Conservation (phyloP, 2,329 filamentous ascomycete genomes). For the Clonostachys rhizophaga region DNA sequence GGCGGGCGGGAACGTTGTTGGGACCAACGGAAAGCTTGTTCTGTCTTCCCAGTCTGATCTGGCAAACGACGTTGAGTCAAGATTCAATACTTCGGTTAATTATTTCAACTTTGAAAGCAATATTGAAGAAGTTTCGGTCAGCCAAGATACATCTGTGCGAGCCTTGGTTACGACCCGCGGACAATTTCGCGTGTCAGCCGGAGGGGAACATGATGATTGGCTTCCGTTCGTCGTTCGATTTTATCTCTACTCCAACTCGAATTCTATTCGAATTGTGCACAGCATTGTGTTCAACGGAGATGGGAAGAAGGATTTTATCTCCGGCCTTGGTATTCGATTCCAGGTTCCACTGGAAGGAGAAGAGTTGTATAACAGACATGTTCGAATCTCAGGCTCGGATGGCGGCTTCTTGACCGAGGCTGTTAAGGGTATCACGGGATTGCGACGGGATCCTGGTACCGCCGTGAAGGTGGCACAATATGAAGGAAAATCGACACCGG, state of each 20-base stretch:
- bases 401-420: conserved; percentile 52
- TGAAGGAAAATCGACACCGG: conserved; percentile 34
- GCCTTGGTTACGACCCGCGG: conserved; percentile 37
- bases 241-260: conserved; percentile 52
- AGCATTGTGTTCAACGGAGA: conserved; percentile 49
- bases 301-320: conserved; percentile 41
- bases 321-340: conserved; percentile 48
- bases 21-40: conserved; percentile 42
- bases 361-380: conserved; percentile 52
- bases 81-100: conserved; percentile 23
- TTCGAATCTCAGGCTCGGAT: conserved; percentile 47
- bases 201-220: conserved; percentile 33
- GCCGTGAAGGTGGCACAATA: conserved; percentile 45
- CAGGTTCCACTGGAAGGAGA: conserved; percentile 45
- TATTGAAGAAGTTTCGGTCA: conserved; percentile 42
- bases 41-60: conserved; percentile 46
- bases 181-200: conserved; percentile 16
- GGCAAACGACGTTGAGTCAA: conserved; percentile 28
- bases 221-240: conserved; percentile 46
- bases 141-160: conserved; percentile 28
- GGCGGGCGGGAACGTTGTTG: conserved; percentile 32
- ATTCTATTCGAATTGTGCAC: conserved; percentile 47
- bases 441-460: conserved; percentile 46
- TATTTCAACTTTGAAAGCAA: conserved; percentile 39
- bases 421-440: conserved; percentile 53